Conservation (phyloP, 768 basidiomycete species). For the Kwoniella heveanensis region DNA sequence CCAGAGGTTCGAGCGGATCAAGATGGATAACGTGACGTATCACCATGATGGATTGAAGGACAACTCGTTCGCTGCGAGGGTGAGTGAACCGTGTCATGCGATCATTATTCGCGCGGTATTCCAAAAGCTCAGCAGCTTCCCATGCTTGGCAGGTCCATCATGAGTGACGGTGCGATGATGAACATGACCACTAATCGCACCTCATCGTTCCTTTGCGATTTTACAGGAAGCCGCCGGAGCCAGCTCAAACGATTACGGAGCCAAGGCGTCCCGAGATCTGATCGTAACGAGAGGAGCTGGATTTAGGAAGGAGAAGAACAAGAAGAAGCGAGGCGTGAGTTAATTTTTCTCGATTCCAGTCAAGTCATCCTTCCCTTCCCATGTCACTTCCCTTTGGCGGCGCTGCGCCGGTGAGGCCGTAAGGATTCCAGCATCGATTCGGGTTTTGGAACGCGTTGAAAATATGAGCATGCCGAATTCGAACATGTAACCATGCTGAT, state of each 20-base stretch:
- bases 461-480: not conserved
- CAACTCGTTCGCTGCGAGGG: slow-evolving; percentile 81
- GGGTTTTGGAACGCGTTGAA: too few species aligned
- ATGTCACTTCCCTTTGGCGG: too few species aligned
- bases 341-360: not conserved
- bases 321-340: slow-evolving; percentile 83
- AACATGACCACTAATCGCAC: not conserved
- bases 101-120: too few species aligned
- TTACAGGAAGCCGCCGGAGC: slow-evolving; percentile 61
- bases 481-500: not conserved
- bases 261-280: slow-evolving; percentile 77
- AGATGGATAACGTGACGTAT: slow-evolving; percentile 64
- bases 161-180: too few species aligned
- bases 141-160: too few species aligned
- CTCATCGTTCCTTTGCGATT: not conserved
- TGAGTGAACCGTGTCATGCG: too few species aligned
- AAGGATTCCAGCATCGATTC: too few species aligned
- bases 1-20: slow-evolving; percentile 78
- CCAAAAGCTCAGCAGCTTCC: too few species aligned
- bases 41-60: slow-evolving; percentile 63
- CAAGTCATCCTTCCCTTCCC: not conserved
- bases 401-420: too few species aligned
- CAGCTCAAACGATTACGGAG: slow-evolving; percentile 78
- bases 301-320: slow-evolving; percentile 99
- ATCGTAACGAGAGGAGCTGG: slow-evolving; percentile 91